Evolutionary conservation across 23 red algal species (phyloP).

Genomic region (Gracilariopsis chorda): DNA sequence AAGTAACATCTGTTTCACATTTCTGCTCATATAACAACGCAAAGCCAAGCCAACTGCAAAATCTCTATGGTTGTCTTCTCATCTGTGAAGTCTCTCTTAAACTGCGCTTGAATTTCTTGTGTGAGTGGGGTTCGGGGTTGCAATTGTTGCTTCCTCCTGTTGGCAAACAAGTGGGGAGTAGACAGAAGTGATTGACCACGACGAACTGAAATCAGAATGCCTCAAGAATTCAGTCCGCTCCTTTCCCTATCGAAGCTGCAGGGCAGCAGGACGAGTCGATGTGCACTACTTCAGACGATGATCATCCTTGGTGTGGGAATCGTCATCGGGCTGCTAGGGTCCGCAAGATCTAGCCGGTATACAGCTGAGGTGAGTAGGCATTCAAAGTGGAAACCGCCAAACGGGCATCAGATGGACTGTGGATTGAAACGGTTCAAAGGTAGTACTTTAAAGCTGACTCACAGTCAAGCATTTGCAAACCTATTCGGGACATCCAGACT

Average conservation of each 20-base stretch:
- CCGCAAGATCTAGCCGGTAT: no score
- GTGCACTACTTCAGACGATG: no score
- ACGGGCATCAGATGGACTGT: conserved; percentile 18
- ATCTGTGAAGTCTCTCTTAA: background rate
- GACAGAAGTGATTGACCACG: background rate
- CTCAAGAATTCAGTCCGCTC: background rate
- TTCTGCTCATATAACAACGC: no score
- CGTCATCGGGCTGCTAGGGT: no score
- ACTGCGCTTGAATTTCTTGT: background rate
- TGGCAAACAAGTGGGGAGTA: background rate
- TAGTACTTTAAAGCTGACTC: background rate
- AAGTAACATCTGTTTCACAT: no score
- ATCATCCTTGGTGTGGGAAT: no score
- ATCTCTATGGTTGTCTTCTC: no score
- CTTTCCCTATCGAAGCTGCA: background rate
- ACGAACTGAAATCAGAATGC: background rate
- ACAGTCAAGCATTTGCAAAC: background rate
- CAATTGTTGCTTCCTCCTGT: background rate
- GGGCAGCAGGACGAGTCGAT: background rate
- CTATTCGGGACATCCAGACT: conserved; percentile 1
- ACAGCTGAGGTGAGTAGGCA: no score
- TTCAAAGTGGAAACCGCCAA: no score
- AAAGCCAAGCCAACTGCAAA: no score
- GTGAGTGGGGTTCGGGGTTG: no score
- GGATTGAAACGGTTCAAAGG: background rate